phyloP scores from a whole-genome alignment of 768 basidiomycete genomes.

The Bullera alba region DNA sequence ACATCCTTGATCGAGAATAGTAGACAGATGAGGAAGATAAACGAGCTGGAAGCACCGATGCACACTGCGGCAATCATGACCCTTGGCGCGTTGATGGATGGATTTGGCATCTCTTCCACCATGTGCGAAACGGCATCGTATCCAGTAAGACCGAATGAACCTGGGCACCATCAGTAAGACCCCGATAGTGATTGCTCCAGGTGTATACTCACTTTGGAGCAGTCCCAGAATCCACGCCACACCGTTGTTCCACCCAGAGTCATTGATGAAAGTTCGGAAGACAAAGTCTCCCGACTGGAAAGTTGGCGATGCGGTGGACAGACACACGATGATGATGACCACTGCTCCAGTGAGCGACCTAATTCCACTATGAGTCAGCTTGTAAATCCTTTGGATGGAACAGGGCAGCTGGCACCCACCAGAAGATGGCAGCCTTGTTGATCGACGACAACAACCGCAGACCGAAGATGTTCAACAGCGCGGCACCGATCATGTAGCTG shows the following conservation, averaged over 20 bases:
- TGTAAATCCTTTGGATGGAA: not conserved
- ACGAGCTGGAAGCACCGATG: slow-evolving; percentile 26
- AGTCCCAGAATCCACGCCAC: slow-evolving; percentile 37
- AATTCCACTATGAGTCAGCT: not conserved
- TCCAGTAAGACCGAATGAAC: slow-evolving; percentile 33
- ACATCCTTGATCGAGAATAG: slow-evolving; percentile 32
- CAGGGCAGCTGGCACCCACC: slow-evolving; percentile 13
- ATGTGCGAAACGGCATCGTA: slow-evolving; percentile 40
- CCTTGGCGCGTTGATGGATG: slow-evolving; percentile 30
- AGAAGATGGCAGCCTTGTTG: slow-evolving; percentile 34
- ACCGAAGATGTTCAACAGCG: slow-evolving; percentile 26
- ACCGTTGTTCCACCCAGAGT: slow-evolving; percentile 38
- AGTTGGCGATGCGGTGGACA: slow-evolving; percentile 17
- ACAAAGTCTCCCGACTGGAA: slow-evolving; percentile 34
- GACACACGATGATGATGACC: slow-evolving; percentile 27
- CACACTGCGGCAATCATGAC: slow-evolving; percentile 31
- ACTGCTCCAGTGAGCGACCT: slow-evolving; percentile 31
- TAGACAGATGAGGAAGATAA: slow-evolving; percentile 30
- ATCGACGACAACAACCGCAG: slow-evolving; percentile 29
- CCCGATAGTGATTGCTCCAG: not conserved
- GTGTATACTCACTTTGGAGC: slow-evolving; percentile 22
- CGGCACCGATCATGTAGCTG: slow-evolving; percentile 29
- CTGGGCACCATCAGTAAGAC: slow-evolving; percentile 1
- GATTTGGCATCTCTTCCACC: slow-evolving; percentile 39
- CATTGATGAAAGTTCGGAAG: slow-evolving; percentile 30